phyloP scores from a whole-genome alignment of 805 yeast species.

The Scheffersomyces amazonensis region DNA sequence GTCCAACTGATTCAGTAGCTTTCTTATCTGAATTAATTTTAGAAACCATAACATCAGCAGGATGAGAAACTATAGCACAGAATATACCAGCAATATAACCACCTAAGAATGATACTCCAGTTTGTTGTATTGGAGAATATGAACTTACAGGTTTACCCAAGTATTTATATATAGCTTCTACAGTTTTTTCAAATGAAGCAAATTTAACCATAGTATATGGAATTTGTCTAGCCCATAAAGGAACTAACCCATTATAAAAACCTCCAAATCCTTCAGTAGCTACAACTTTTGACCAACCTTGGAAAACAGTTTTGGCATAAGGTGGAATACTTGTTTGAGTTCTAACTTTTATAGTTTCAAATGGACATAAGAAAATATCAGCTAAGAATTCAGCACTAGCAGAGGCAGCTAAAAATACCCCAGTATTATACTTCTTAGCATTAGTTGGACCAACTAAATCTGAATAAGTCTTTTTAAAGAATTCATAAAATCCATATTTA shows the following conservation, averaged over 20 bases:
- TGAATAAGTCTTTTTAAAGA: conserved; percentile 77
- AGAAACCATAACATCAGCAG: conserved; percentile 98
- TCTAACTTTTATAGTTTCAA: conserved; percentile 91
- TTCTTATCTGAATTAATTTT: conserved; percentile 75
- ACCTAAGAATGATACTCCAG: conserved; percentile 92
- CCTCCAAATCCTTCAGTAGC: conserved; percentile 70
- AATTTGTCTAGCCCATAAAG: conserved; percentile 94
- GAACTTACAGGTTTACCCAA: conserved; percentile 73
- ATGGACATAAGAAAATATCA: conserved; percentile 86
- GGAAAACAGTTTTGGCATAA: conserved; percentile 57
- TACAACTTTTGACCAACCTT: conserved; percentile 65
- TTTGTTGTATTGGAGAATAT: conserved; percentile 73
- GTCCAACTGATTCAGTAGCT: conserved; percentile 62
- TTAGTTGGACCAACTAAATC: conserved; percentile 60
- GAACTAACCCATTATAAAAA: conserved; percentile 84
- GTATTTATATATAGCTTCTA: conserved; percentile 68
- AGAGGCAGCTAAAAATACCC: conserved; percentile 76
- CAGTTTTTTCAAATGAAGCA: conserved; percentile 91
- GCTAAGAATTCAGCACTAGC: conserved; percentile 95
- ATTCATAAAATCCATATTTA: conserved; percentile 93
- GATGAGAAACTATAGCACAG: conserved; percentile 95
- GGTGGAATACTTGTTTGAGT: conserved; percentile 95
- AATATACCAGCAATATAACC: conserved; percentile 97
- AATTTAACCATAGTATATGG: conserved; percentile 99
- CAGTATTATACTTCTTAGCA: conserved; percentile 66